Percentiles rank a stretch among this genome's conserved stretches.
Conservation (phyloP, 179 eudicot genomes). For the Heliamphora pulchella region DNA sequence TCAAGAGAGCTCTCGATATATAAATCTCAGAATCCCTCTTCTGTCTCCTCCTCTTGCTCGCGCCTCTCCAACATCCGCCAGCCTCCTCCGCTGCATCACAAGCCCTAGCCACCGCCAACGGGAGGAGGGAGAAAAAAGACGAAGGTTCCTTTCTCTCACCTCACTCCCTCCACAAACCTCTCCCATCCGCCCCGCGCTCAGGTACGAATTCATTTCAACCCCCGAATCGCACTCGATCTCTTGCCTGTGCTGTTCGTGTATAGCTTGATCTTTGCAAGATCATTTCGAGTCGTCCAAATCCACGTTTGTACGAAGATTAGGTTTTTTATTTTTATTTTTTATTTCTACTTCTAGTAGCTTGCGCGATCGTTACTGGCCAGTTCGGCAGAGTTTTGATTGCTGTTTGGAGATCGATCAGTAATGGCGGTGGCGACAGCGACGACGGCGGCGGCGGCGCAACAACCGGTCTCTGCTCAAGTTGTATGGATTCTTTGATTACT, state of each 20-base stretch:
- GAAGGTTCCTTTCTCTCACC: neutral
- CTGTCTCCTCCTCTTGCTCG: neutral
- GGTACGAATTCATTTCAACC: slow-evolving; percentile 3
- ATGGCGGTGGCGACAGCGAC: slow-evolving; percentile 29
- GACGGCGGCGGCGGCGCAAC: slow-evolving; percentile 27
- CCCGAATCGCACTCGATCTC: neutral
- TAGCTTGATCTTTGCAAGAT: neutral
- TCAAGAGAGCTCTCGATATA: neutral
- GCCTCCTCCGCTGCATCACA: neutral
- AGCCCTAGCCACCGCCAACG: slow-evolving; percentile 16
- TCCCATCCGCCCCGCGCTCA: slow-evolving; percentile 13
- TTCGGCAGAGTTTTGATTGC: slow-evolving; percentile 20
- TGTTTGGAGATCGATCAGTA: slow-evolving; percentile 18
- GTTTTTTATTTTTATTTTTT: neutral
- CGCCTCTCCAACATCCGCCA: slow-evolving; percentile 6
- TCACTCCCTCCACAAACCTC: neutral
- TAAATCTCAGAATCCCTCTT: neutral
- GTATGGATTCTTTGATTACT: slow-evolving; percentile 17
- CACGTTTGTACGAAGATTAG: neutral
- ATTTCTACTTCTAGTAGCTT: neutral
- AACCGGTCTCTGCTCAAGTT: slow-evolving; percentile 43
- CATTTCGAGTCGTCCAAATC: neutral
- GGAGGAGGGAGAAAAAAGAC: neutral
- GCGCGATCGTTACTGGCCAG: neutral
- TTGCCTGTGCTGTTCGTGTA: neutral